These are phyloP conservation scores for Leccinum rimulosum DNA, from an alignment of 768 basidiomycete species.

Conservation along the genomic window DNA sequence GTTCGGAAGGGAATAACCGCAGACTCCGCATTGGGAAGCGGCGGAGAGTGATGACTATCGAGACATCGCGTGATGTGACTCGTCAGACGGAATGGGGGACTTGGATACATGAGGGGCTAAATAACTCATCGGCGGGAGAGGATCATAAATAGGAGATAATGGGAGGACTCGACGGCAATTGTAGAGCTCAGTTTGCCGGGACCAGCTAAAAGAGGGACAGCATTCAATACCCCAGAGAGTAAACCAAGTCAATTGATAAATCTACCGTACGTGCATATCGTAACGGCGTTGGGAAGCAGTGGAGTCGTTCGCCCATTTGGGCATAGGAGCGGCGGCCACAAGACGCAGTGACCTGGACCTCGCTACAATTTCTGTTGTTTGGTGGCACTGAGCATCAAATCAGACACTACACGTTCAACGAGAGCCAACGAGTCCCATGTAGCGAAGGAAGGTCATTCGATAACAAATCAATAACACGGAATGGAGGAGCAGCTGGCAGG, in stretches of 20 bases:
- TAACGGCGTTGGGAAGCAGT: constrained; percentile 9
- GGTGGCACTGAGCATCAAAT: not conserved
- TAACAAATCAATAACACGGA: constrained; percentile 1
- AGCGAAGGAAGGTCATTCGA: not conserved
- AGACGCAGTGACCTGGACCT: not conserved
- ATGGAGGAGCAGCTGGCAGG: not conserved
- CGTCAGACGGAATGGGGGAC: not conserved
- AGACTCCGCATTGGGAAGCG: constrained; percentile 4
- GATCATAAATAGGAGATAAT: constrained; percentile 27
- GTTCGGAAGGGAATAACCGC: constrained; percentile 1
- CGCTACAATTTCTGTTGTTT: not conserved
- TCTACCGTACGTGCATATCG: not conserved
- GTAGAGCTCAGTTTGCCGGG: constrained; percentile 20
- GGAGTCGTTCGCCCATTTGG: constrained; percentile 10
- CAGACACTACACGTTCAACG: not conserved
- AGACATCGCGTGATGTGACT: constrained; percentile 6
- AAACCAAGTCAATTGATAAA: not conserved
- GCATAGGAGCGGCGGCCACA: constrained; percentile 8
- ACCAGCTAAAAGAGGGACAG: constrained; percentile 10
- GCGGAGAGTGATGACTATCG: not conserved
- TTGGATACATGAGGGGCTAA: constrained; percentile 16
- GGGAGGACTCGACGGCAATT: constrained; percentile 19
- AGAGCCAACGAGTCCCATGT: not conserved
- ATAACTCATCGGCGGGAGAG: not conserved
- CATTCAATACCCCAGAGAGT: not conserved